Evolutionary conservation across 805 yeast genomes (phyloP).

Genomic region (Candida chilensis): DNA sequence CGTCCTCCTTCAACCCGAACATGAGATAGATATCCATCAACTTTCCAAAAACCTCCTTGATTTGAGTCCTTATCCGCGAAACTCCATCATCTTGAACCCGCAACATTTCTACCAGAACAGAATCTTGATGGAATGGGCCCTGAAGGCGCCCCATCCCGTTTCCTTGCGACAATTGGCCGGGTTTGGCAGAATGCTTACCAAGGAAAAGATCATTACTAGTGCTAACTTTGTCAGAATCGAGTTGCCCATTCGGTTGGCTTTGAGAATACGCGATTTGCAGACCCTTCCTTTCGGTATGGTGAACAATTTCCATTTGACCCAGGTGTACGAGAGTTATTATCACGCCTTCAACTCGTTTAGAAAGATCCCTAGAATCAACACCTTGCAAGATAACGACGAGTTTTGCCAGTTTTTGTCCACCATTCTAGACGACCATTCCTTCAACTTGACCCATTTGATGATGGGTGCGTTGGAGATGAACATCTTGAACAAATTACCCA

Average conservation of each 20-base stretch:
- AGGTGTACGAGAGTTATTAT: constrained; percentile 84
- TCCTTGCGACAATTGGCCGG: constrained; percentile 85
- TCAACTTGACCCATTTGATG: constrained; percentile 79
- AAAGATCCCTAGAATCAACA: constrained; percentile 55
- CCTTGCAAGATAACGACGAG: constrained; percentile 64
- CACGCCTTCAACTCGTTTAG: constrained; percentile 83
- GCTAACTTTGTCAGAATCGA: constrained; percentile 88
- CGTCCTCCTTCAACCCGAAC: too few species aligned
- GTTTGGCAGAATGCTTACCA: constrained; percentile 71
- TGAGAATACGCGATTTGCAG: constrained; percentile 74
- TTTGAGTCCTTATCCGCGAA: constrained; percentile 4
- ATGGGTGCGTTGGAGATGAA: constrained; percentile 88
- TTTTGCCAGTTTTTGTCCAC: constrained; percentile 59
- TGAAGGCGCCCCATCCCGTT: constrained; percentile 77
- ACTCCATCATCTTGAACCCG: constrained; percentile 14
- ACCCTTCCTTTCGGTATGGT: constrained; percentile 75
- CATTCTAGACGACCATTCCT: constrained; percentile 70
- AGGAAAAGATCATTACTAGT: constrained; percentile 67
- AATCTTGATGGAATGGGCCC: constrained; percentile 52
- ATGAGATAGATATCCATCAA: too few species aligned
- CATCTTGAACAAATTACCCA: constrained; percentile 48
- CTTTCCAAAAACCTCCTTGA: neutral
- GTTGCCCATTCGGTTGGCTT: constrained; percentile 75
- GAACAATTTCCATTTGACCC: constrained; percentile 77
- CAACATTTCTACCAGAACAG: constrained; percentile 87